phyloP scores from a whole-genome alignment of 2,329 filamentous ascomycete genomes.

The Colletotrichum limetticola region DNA sequence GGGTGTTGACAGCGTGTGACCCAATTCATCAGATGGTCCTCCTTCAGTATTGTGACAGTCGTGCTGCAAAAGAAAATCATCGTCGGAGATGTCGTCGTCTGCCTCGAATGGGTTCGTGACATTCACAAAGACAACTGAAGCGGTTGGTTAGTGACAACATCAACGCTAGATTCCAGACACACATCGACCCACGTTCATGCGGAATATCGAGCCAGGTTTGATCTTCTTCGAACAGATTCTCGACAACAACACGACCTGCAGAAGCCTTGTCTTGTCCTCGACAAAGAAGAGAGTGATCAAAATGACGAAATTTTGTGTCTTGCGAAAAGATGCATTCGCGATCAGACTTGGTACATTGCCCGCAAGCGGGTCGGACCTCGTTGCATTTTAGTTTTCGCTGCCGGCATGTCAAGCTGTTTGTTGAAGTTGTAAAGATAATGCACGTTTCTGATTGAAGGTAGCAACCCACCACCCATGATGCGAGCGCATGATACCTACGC shows the following conservation, averaged over 20 bases:
- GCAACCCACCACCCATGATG: conserved; percentile 15
- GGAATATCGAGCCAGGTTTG: conserved; percentile 10
- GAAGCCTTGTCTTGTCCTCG: not conserved
- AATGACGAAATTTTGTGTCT: conserved; percentile 8
- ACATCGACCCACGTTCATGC: not conserved
- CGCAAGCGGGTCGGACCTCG: conserved; percentile 38
- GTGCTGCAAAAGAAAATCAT: not conserved
- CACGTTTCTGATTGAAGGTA: not conserved
- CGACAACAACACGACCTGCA: not conserved
- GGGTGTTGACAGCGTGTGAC: not conserved
- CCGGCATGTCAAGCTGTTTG: conserved; percentile 16
- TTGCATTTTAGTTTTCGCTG: conserved; percentile 42
- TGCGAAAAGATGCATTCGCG: conserved; percentile 12
- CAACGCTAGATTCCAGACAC: too few species aligned
- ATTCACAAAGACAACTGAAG: not conserved
- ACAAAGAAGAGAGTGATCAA: not conserved
- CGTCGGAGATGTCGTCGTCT: not conserved
- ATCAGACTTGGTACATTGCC: conserved; percentile 37
- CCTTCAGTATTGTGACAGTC: not conserved
- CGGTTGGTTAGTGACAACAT: not conserved
- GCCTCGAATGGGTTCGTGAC: not conserved
- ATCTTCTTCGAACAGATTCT: not conserved
- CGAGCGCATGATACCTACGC: not conserved
- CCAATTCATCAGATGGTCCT: not conserved
- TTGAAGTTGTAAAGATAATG: too few species aligned